These are phyloP conservation scores for Neurospora terricola DNA, from an alignment of 495 filamentous ascomycete species.

Conservation along the genomic window DNA sequence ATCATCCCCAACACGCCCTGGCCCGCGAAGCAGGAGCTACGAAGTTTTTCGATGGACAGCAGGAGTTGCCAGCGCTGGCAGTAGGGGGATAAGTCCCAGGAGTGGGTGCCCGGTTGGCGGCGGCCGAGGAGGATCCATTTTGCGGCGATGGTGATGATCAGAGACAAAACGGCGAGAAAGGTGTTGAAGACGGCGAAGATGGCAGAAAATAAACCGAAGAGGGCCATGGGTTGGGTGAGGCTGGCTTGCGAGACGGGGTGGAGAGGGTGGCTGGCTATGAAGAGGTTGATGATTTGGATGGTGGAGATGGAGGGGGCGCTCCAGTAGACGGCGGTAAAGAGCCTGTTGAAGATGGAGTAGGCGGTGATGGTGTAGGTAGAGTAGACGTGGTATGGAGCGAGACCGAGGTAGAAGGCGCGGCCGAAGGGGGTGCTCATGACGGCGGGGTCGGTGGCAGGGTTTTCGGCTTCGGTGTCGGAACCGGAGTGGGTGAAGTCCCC, in stretches of 20 bases:
- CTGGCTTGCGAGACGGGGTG: conserved; percentile 6
- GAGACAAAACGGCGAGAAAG: conserved; percentile 22
- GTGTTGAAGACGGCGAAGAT: conserved; percentile 20
- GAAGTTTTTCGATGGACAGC: conserved; percentile 32
- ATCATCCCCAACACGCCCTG: conserved; percentile 33
- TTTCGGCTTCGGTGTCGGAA: not conserved
- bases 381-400: conserved; percentile 32
- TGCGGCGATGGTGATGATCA: conserved; percentile 23
- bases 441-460: not conserved
- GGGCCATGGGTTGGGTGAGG: conserved; percentile 19
- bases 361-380: conserved; percentile 26
- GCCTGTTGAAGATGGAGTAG: conserved; percentile 27
- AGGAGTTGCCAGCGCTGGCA: conserved; percentile 34
- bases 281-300: conserved; percentile 14
- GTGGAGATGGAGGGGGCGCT: conserved; percentile 13
- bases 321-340: conserved; percentile 31
- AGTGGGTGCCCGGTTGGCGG: conserved; percentile 30
- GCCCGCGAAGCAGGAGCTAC: conserved; percentile 31
- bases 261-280: conserved; percentile 3
- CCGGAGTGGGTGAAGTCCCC: not conserved
- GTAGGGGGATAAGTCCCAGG: conserved; percentile 27
- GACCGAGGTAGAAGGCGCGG: conserved; percentile 32
- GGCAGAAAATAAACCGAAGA: conserved; percentile 18
- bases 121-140: conserved; percentile 37
- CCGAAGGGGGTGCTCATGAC: conserved; percentile 23